Conservation (phyloP, 176 grass and related monocot species). For the Juncus inflexus region DNA sequence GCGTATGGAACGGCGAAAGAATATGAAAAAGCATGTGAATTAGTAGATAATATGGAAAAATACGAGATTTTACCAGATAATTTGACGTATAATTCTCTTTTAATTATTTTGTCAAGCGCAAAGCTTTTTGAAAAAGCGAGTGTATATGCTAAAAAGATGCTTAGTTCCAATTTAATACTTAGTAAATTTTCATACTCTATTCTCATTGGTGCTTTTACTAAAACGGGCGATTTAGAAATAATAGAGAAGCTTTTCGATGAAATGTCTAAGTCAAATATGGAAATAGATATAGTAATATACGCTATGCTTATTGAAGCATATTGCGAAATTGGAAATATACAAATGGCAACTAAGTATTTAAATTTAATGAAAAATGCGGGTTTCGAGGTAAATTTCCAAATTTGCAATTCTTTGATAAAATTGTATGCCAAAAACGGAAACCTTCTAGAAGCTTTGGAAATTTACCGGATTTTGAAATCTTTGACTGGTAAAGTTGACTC, state of each 20-base stretch:
- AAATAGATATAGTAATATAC: constrained; percentile 58
- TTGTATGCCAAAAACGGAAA: constrained; percentile 68
- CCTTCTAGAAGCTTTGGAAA: constrained; percentile 64
- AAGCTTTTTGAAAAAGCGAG: constrained; percentile 54
- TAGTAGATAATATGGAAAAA: constrained; percentile 67
- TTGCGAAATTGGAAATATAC: constrained; percentile 64
- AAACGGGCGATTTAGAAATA: constrained; percentile 43
- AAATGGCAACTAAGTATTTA: constrained; percentile 69
- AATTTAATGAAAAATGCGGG: constrained; percentile 70
- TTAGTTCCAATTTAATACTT: constrained; percentile 41
- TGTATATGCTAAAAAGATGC: constrained; percentile 75
- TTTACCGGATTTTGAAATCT: constrained; percentile 59
- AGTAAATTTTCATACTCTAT: constrained; percentile 63
- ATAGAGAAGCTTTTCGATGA: constrained; percentile 63
- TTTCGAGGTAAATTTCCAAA: constrained; percentile 45
- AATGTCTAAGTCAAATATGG: constrained; percentile 54
- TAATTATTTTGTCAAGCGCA: constrained; percentile 53
- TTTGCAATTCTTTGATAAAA: constrained; percentile 79
- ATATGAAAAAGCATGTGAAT: constrained; percentile 54
- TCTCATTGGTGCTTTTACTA: constrained; percentile 63
- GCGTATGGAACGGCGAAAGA: constrained; percentile 65
- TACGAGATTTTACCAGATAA: constrained; percentile 65
- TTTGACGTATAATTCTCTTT: constrained; percentile 74
- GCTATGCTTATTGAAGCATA: constrained; percentile 81
- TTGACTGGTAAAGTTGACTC: constrained; percentile 44